Conservation (phyloP, 148 eudicot genomes). For the Limonium bicolor region DNA sequence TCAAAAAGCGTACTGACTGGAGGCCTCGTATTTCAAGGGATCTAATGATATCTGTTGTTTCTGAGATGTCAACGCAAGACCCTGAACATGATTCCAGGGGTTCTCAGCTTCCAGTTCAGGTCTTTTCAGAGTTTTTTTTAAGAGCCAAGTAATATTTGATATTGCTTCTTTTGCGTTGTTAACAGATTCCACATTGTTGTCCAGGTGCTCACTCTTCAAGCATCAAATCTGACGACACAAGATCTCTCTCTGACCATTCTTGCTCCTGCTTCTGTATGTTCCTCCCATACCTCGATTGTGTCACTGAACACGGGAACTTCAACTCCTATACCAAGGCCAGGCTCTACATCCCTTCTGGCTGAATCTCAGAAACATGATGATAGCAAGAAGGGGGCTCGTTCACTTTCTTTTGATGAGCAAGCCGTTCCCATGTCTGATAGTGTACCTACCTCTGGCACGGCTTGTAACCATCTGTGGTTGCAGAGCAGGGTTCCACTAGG, state of each 20-base stretch:
- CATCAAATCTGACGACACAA: constrained; percentile 83
- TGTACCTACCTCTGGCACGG: constrained; percentile 55
- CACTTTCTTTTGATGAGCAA: constrained; percentile 29
- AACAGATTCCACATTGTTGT: background rate
- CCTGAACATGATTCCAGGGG: constrained; percentile 33
- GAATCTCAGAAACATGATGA: constrained; percentile 20
- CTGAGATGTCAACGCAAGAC: constrained; percentile 70
- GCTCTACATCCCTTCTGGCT: constrained; percentile 17
- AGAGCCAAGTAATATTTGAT: no score
- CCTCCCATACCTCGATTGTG: constrained; percentile 67
- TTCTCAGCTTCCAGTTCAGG: constrained; percentile 94
- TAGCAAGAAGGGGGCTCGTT: constrained; percentile 13
- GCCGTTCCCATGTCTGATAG: constrained; percentile 37
- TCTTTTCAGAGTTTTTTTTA: constrained; percentile 13
- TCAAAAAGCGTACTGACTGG: constrained; percentile 87
- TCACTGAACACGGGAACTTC: constrained; percentile 57
- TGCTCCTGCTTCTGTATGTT: constrained; percentile 86
- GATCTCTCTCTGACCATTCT: constrained; percentile 77
- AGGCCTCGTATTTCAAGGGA: constrained; percentile 74
- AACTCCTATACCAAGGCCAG: constrained; percentile 36
- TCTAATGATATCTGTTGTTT: constrained; percentile 89
- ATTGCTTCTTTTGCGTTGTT: background rate
- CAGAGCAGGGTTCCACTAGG: constrained; percentile 94
- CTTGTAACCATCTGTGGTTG: constrained; percentile 88
- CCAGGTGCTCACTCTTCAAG: constrained; percentile 95